Conservation (phyloP, 2,329 filamentous ascomycete genomes). For the Aplosporella prunicola region DNA sequence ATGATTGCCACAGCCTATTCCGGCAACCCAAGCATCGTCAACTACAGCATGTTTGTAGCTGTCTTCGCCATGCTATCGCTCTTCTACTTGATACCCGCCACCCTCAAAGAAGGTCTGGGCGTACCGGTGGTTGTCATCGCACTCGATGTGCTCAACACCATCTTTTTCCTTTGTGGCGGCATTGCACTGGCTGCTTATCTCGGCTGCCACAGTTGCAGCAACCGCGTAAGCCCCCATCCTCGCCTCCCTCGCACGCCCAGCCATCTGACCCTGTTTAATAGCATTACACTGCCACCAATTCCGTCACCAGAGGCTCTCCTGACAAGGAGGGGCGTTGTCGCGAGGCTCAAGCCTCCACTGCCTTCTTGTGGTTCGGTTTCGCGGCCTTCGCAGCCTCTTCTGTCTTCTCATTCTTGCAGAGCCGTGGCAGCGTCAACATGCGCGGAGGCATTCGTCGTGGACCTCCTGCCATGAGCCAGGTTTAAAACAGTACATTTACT, state of each 20-base stretch:
- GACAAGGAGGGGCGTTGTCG: slow-evolving; percentile 58
- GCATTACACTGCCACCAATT: slow-evolving; percentile 38
- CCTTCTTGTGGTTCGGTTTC: slow-evolving; percentile 74
- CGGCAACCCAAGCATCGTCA: slow-evolving; percentile 49
- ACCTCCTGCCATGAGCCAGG: slow-evolving; percentile 45
- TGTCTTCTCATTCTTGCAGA: slow-evolving; percentile 46
- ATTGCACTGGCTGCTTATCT: slow-evolving; percentile 64
- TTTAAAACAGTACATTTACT: slow-evolving; percentile 28
- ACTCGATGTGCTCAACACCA: slow-evolving; percentile 49
- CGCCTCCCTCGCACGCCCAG: background rate
- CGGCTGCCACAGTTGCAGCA: slow-evolving; percentile 57
- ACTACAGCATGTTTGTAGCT: slow-evolving; percentile 60
- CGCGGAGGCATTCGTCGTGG: slow-evolving; percentile 38
- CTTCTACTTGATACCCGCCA: slow-evolving; percentile 51
- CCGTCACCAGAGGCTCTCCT: slow-evolving; percentile 53
- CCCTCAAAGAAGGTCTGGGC: slow-evolving; percentile 45
- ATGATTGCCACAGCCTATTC: slow-evolving; percentile 46
- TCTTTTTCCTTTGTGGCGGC: slow-evolving; percentile 63
- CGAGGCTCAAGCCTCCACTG: slow-evolving; percentile 63
- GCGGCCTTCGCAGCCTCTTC: slow-evolving; percentile 47
- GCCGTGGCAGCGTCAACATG: slow-evolving; percentile 39
- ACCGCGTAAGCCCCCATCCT: slow-evolving; percentile 36
- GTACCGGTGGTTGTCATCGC: slow-evolving; percentile 45
- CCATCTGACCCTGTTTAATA: slow-evolving; percentile 15
- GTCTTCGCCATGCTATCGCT: slow-evolving; percentile 56